A percentile compares a stretch with the other conserved stretches of the same genome.
phyloP scores from a whole-genome alignment of 75 land plant species.

The Pinus albicaulis region DNA sequence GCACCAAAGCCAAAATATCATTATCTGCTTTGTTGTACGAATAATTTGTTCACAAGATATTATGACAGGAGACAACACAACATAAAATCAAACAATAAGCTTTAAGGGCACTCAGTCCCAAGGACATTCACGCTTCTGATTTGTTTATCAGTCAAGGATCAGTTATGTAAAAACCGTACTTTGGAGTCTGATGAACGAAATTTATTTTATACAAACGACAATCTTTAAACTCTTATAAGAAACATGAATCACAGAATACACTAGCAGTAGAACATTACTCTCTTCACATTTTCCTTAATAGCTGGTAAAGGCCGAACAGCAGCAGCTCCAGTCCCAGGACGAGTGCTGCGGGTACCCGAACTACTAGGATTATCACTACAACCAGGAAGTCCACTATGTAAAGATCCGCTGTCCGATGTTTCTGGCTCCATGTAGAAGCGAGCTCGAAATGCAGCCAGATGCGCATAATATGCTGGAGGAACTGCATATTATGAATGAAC shows the following conservation, averaged over 20 bases:
- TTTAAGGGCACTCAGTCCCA: too few relatives aligned
- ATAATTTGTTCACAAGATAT: too few relatives aligned
- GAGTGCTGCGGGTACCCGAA: constrained; percentile 26
- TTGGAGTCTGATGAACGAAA: too few relatives aligned
- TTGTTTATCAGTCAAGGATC: too few relatives aligned
- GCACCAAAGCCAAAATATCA: too few relatives aligned
- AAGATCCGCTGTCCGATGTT: constrained; percentile 49
- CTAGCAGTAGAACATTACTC: constrained; percentile 81
- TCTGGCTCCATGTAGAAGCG: constrained; percentile 91
- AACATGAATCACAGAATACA: background rate
- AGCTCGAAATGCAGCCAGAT: constrained; percentile 89
- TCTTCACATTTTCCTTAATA: constrained; percentile 85
- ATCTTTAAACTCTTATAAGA: background rate
- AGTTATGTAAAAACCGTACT: too few relatives aligned
- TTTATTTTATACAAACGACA: background rate
- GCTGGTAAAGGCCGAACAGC: constrained; percentile 74
- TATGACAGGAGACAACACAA: too few relatives aligned
- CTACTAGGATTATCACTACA: constrained; percentile 19
- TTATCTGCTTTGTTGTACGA: too few relatives aligned
- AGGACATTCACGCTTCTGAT: too few relatives aligned
- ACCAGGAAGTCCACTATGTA: constrained; percentile 23
- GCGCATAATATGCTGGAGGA: constrained; percentile 94
- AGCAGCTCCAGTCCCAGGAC: constrained; percentile 22
- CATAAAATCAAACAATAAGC: too few relatives aligned
- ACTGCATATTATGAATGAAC: constrained; percentile 35